Evolutionary conservation across 352 stramenopile species (phyloP), one percentile per base, ranked within the genome.

Genomic region (Phytophthora brassicae): DNA sequence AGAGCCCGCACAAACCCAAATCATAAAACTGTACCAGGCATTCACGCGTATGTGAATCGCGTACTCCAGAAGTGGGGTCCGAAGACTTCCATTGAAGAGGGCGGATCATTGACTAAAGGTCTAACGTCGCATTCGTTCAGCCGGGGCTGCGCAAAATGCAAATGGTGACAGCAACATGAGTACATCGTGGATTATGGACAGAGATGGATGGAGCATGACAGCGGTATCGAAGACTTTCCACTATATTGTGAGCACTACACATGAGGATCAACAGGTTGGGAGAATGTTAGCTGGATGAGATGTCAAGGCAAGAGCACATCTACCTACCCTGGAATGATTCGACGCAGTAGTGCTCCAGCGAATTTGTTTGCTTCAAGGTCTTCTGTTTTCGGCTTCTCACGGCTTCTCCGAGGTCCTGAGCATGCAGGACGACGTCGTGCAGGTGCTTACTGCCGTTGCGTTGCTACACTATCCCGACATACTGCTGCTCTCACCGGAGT

Each of bases 211-310:
- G 54, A 49, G 45, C 12, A 49, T 50, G 44, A 50, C 23, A 0
- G 20, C 22, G 5, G 16, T 63, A 1, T 56, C 35, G 17, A 63
- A 63, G 28, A 45, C 35, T 11, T 63, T 63, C 19, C 55, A 56
- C 36, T 56, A 63, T 24, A 45, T 63, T 14, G 33, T 63, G 0
- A 63, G 36, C 33, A 56, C 55, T 5, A 50, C 55, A 24, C 44
- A 55, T 8, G 35, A 63, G 36, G 55, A 56, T 26, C 33, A 56
- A 28, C 2, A 38, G 6, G 55, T 56, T 31, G 55, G 11, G 2
- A 55, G 49, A 24, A 28, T 29, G 12, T 20, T 56, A 17, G 44
- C 55, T 14, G 35, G 55, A 14, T 50, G 44, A 16, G 26, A 33
- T 4, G 1, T 35, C 3, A 20, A 63, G 4, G 35, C 16, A 12